phyloP scores from a whole-genome alignment of 2,329 filamentous ascomycete genomes.

The Cladophialophora bantiana region DNA sequence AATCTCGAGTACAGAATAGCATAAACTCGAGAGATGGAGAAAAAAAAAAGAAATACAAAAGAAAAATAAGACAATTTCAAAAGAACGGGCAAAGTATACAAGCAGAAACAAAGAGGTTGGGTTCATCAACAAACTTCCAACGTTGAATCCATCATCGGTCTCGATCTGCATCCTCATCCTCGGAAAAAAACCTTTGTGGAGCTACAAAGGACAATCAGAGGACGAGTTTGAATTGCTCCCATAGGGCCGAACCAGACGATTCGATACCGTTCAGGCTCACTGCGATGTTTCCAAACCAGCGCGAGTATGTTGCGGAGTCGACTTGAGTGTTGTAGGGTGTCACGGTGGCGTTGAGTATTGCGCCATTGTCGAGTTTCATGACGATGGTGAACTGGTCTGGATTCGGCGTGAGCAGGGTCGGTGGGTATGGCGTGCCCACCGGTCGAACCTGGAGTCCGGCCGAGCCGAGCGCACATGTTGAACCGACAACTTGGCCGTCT shows the following conservation, averaged over 20 bases:
- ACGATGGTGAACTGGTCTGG: constrained; percentile 18
- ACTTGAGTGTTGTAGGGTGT: constrained; percentile 15
- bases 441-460: constrained; percentile 33
- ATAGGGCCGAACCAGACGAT: not conserved
- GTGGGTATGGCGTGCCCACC: constrained; percentile 37
- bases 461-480: constrained; percentile 40
- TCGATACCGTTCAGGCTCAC: constrained; percentile 7
- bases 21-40: too few relatives aligned
- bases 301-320: constrained; percentile 18
- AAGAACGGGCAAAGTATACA: too few relatives aligned
- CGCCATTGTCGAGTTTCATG: constrained; percentile 20
- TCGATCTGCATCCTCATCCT: not conserved
- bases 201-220: not conserved
- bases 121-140: not conserved
- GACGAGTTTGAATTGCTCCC: constrained; percentile 9
- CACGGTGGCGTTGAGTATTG: constrained; percentile 9
- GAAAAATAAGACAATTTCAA: too few relatives aligned
- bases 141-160: not conserved
- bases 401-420: constrained; percentile 18
- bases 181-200: not conserved
- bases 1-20: too few relatives aligned
- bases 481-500: constrained; percentile 42
- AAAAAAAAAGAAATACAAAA: too few relatives aligned
- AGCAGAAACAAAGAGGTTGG: too few relatives aligned
- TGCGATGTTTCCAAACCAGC: constrained; percentile 20